These are phyloP conservation scores for Cordyceps sp. DNA, from an alignment of 2,329 filamentous ascomycete genomes.

Conservation along the genomic window DNA sequence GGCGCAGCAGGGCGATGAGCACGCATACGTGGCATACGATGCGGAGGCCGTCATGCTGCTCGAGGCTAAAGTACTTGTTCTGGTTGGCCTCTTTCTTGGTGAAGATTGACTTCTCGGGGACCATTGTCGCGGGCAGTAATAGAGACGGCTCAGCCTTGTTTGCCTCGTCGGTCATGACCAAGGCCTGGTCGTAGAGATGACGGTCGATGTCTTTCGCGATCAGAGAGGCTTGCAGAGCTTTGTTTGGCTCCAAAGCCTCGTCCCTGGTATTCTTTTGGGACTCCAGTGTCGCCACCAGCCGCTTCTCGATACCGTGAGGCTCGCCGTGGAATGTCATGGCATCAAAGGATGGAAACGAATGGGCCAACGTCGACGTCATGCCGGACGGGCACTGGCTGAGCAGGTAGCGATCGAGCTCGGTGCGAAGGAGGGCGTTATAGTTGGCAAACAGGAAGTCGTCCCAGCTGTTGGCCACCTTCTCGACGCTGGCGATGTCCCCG, in stretches of 20 bases:
- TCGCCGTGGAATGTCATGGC: conserved; percentile 46
- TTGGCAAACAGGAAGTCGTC: conserved; percentile 78
- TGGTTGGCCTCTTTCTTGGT: conserved; percentile 18
- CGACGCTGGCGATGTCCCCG: conserved; percentile 65
- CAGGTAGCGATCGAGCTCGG: conserved; percentile 62
- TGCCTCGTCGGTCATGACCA: conserved; percentile 14
- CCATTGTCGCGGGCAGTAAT: conserved; percentile 9
- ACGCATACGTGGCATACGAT: conserved; percentile 50
- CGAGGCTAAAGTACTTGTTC: conserved; percentile 33
- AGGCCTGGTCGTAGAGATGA: conserved; percentile 42
- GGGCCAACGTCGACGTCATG: conserved; percentile 33
- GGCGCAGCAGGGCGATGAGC: conserved; percentile 50
- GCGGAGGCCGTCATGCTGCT: conserved; percentile 48
- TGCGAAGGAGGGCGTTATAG: conserved; percentile 71
- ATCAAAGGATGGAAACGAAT: conserved; percentile 47
- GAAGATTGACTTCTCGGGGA: not conserved
- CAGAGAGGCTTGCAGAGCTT: conserved; percentile 61
- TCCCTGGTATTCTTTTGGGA: conserved; percentile 33
- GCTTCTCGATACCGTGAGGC: conserved; percentile 30
- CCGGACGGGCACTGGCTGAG: conserved; percentile 35
- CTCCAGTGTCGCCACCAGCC: conserved; percentile 45
- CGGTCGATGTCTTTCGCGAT: conserved; percentile 45
- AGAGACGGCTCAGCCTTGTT: conserved; percentile 8
- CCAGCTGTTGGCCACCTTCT: conserved; percentile 61
- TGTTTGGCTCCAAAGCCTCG: conserved; percentile 49